Base-by-base conservation (phyloP, 805 yeast genomes). In the Phaffomyces thermotolerans region DNA sequence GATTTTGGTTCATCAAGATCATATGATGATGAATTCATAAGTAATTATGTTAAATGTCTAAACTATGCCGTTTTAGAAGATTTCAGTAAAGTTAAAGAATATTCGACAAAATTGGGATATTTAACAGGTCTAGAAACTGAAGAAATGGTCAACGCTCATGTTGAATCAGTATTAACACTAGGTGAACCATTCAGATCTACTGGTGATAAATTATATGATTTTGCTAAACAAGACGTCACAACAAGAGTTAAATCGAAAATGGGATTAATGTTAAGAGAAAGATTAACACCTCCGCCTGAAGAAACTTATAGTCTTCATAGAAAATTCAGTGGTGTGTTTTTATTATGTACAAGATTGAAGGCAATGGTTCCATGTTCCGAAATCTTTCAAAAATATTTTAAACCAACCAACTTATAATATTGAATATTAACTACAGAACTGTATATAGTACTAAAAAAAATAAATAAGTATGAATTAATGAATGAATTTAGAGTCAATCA, bases 231-330 rank as follows among this genome's bases (percentile, higher is more conserved):
- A 64, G 90, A 96, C 13, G 91, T 93, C 36, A 89, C 98, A 6
- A 96, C 88, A 52, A 76, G 98, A 50, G 96, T 93, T 20, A 76
- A 95, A 51, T 82, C 78, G 3, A 89, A 90, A 56, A 87, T 93
- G 52, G 81, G 88, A 2, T 67, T 90, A 42, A 93, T 93, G 99
- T 72, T 93, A 48, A 77, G 81, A 48, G 96, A 93, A 63, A 77
- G 99, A 53, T 69, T 93, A 48, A 79, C 96, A 4, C 97, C 99
- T 4, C 99, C 99, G 13, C 99, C 99, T 2, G 98, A 93, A 58
- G 99, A 93, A 64, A 93, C 99, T 0, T 93, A 93, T 62, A 84
- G 95, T n/a, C 70, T 93, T 54, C 99, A 93, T 65, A 74, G 99
- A 56, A 93, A 93, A 59, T 79, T 93, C 58, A 85, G 95, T 59